Conservation (phyloP, 371 early-diverging fungal species). For the Entomophthora muscae region DNA sequence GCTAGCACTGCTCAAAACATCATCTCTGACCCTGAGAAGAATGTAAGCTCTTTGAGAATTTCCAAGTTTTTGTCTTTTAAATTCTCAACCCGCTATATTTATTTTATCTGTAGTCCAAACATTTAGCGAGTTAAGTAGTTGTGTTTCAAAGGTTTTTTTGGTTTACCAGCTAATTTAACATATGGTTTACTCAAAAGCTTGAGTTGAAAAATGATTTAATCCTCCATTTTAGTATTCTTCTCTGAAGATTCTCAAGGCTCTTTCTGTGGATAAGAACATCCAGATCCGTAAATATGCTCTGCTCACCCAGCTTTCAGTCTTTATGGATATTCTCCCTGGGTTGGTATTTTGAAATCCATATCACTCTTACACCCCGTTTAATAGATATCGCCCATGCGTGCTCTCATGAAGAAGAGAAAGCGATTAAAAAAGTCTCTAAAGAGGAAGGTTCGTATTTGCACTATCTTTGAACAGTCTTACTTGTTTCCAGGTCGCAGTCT, state of each 20-base stretch:
- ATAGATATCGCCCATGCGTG: conserved; percentile 77
- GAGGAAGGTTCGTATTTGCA: conserved; percentile 72
- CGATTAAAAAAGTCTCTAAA: conserved; percentile 57
- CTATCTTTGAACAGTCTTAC: conserved; percentile 66
- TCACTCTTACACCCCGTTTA: background rate
- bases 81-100: too few relatives aligned
- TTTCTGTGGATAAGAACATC: conserved; percentile 30
- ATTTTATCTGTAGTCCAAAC: too few relatives aligned
- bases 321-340: conserved; percentile 85
- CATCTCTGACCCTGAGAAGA: conserved; percentile 62
- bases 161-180: too few relatives aligned
- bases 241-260: conserved; percentile 37
- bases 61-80: background rate
- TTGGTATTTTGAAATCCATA: conserved; percentile 11
- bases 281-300: conserved; percentile 51
- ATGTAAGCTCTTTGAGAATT: conserved; percentile 21
- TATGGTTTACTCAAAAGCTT: too few relatives aligned
- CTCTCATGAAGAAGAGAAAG: conserved; percentile 62
- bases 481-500: conserved; percentile 68
- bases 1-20: conserved; percentile 51
- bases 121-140: too few relatives aligned
- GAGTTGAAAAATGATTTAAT: too few relatives aligned
- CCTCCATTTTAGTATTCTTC: conserved; percentile 25
- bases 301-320: conserved; percentile 75
- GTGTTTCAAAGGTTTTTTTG: too few relatives aligned